Evolutionary conservation across 2,329 filamentous ascomycete genomes (phyloP), one percentile per base, ranked within the genome.

Genomic region (Alternaria dauci): DNA sequence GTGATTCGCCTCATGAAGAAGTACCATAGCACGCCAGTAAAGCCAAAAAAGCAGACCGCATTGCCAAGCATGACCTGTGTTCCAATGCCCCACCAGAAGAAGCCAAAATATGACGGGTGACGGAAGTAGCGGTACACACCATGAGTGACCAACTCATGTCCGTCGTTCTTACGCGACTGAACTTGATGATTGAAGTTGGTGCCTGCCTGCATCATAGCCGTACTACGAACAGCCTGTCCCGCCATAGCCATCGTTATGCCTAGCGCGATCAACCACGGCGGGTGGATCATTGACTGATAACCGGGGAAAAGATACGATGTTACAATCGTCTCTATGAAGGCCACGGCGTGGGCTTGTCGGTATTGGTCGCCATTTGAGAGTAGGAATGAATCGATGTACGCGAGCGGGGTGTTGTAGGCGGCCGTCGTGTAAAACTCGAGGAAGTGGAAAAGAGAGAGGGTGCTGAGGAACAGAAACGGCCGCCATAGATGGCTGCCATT

Each of bases 61-160:
- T 99, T 99, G 18, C 94, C 94, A 65, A 97, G 84, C 55, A 96
- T 88, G 43, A 98, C 75, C 83, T 99, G 95, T 12, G 94, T 97
- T 5, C 95, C 95, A n/a, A 98, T 74, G 0, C 92, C 93, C 94
- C 94, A 99, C 89, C 93, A 98, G 80, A 97, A 99, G 82, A 97
- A 99, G 4, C 94, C 95, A 81, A 98, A 97, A 80, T 99, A 99
- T 60, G 91, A 91, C 12, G 95, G 95, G 78, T 99, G 95, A 25
- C 95, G 84, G 53, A 96, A 81, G 44, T 86, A 78, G 8, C 82
- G 81, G 78, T 98, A 99, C 34, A 98, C 81, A 0, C 95, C 95
- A 28, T 83, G 83, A 0, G 91, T 96, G 3, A 99, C 91, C n/a
- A 99, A 85, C 47, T 84, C 83, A 78, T 99, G 95, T 1, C 87